These are phyloP conservation scores for Labyrinthula sp. DNA, from an alignment of 352 stramenopile genomes.

Conservation along the genomic window DNA sequence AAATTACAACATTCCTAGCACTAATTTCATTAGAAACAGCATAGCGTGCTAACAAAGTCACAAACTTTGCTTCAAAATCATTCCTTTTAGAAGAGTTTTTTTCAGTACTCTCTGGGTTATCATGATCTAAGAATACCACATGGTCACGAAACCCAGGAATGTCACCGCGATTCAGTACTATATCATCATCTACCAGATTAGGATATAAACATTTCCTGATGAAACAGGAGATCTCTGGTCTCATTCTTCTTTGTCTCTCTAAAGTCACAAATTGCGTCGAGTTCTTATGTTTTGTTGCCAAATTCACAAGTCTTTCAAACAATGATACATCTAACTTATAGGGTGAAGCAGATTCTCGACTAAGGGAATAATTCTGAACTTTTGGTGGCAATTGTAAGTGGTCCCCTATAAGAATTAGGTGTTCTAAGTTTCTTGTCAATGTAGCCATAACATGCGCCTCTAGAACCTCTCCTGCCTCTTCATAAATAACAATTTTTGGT, in stretches of 20 bases:
- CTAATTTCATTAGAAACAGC: neutral
- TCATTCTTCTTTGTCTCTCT: neutral
- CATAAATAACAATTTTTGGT: slow-evolving; percentile 1
- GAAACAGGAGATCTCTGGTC: slow-evolving; percentile 4
- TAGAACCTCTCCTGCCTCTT: slow-evolving; percentile 4
- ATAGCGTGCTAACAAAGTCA: neutral
- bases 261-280: slow-evolving; percentile 1
- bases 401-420: slow-evolving; percentile 7
- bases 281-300: too few species aligned
- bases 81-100: neutral
- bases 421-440: neutral
- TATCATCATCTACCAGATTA: neutral
- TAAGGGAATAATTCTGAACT: neutral
- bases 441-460: neutral
- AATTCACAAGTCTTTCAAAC: slow-evolving; percentile 6
- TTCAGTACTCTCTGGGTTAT: slow-evolving; percentile 3
- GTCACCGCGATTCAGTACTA: neutral
- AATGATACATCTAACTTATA: slow-evolving; percentile 2
- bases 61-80: neutral
- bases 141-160: neutral
- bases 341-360: neutral
- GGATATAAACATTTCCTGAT: neutral
- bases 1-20: neutral
- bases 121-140: slow-evolving; percentile 3
- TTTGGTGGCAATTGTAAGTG: slow-evolving; percentile 6